Percentiles rank a stretch among this genome's conserved stretches.
Conservation (phyloP, 2,329 filamentous ascomycete species). For the Grosmannia serpens region DNA sequence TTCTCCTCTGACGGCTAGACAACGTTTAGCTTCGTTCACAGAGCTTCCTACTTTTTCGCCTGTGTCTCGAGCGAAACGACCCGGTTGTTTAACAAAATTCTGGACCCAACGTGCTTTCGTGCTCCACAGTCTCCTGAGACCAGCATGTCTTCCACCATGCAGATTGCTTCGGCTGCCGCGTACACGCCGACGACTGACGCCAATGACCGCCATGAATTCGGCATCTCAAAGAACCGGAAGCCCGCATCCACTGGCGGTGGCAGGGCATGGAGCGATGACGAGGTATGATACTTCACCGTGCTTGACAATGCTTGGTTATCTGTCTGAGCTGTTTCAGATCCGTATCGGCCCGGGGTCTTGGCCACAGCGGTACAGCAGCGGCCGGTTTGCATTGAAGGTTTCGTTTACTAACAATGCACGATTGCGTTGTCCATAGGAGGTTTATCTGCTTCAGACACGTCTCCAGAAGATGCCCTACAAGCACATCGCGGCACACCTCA, state of each 20-base stretch:
- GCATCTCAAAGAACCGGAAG: conserved; percentile 55
- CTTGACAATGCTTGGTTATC: too few relatives aligned
- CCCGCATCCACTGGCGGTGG: conserved; percentile 60
- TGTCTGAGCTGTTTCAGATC: not conserved
- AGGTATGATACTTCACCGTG: conserved; percentile 44
- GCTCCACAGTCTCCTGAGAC: not conserved
- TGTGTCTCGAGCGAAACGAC: not conserved
- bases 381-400: not conserved
- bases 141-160: conserved; percentile 38
- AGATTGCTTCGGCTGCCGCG: conserved; percentile 30
- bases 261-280: conserved; percentile 75
- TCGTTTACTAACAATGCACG: conserved; percentile 36
- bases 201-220: conserved; percentile 46
- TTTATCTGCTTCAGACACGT: conserved; percentile 72
- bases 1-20: not conserved
- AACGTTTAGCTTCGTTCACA: too few relatives aligned
- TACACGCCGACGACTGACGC: conserved; percentile 42
- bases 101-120: not conserved
- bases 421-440: conserved; percentile 45
- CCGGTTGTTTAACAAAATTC: not conserved
- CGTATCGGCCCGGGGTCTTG: conserved; percentile 20
- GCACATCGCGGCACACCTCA: conserved; percentile 73
- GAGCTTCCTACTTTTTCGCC: not conserved
- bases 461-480: conserved; percentile 87
- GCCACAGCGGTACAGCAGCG: not conserved